Evolutionary conservation across 2,329 filamentous ascomycete genomes (phyloP).

Genomic region (Elsinoe perseae): DNA sequence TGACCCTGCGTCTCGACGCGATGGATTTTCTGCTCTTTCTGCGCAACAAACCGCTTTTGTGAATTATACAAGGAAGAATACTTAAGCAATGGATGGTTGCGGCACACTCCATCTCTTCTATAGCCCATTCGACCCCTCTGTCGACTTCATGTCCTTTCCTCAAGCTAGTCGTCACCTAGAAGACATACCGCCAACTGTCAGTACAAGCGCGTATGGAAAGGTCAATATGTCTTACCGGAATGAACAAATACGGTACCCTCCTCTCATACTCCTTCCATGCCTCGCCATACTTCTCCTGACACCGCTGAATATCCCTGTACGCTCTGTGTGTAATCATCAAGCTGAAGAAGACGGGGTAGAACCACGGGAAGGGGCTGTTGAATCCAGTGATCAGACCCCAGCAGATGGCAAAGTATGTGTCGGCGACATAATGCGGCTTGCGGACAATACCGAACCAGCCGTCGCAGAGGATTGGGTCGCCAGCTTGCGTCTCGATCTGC

Average conservation of each 20-base stretch:
- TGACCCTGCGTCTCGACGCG: neutral
- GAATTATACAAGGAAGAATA: neutral
- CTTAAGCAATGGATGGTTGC: neutral
- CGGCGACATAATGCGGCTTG: slow-evolving; percentile 64
- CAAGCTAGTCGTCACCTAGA: neutral
- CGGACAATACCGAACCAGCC: slow-evolving; percentile 62
- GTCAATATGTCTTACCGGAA: slow-evolving; percentile 46
- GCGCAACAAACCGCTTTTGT: neutral
- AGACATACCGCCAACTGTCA: neutral
- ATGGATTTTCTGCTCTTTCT: neutral
- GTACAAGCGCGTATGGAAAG: neutral
- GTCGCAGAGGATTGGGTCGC: slow-evolving; percentile 70
- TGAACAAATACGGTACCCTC: slow-evolving; percentile 75
- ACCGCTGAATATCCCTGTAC: slow-evolving; percentile 65
- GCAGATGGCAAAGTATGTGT: slow-evolving; percentile 65
- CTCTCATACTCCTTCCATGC: slow-evolving; percentile 75
- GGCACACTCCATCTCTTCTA: neutral
- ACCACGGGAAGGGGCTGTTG: slow-evolving; percentile 77
- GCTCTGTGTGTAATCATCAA: slow-evolving; percentile 75
- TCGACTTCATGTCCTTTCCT: neutral
- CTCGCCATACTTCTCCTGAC: slow-evolving; percentile 70
- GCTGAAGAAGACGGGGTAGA: slow-evolving; percentile 75
- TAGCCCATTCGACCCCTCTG: neutral
- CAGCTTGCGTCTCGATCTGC: slow-evolving; percentile 63
- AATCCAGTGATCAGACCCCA: slow-evolving; percentile 82